Conservation (phyloP, 2,329 filamentous ascomycete genomes). For the Colletotrichum sp. region DNA sequence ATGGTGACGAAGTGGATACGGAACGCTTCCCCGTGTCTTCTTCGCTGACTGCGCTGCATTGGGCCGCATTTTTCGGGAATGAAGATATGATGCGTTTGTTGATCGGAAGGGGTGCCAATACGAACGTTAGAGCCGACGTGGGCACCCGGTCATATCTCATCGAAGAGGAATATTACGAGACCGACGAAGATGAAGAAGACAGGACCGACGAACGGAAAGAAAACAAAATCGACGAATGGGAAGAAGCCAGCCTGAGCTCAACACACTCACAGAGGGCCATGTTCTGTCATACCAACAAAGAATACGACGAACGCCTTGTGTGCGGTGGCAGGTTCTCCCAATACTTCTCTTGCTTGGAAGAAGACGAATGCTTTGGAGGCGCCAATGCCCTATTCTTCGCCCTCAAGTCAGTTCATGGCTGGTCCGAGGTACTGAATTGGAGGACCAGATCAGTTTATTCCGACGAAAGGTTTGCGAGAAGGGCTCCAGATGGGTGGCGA, state of each 20-base stretch:
- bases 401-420: background rate
- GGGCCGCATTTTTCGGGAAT: background rate
- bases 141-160: background rate
- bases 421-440: background rate
- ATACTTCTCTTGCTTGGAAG: no score
- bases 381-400: background rate
- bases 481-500: background rate
- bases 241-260: fast-evolving
- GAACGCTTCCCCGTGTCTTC: background rate
- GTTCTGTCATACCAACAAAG: background rate
- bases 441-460: background rate
- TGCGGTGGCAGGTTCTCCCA: no score
- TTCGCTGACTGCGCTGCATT: background rate
- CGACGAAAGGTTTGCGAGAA: background rate
- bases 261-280: background rate
- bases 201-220: no score
- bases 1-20: no score
- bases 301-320: no score
- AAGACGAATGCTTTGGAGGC: background rate
- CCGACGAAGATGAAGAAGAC: no score
- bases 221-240: background rate
- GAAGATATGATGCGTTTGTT: background rate
- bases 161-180: no score
- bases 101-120: background rate
- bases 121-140: background rate